Base-by-base conservation (phyloP, 768 basidiomycete genomes). In the Russula sp. region DNA sequence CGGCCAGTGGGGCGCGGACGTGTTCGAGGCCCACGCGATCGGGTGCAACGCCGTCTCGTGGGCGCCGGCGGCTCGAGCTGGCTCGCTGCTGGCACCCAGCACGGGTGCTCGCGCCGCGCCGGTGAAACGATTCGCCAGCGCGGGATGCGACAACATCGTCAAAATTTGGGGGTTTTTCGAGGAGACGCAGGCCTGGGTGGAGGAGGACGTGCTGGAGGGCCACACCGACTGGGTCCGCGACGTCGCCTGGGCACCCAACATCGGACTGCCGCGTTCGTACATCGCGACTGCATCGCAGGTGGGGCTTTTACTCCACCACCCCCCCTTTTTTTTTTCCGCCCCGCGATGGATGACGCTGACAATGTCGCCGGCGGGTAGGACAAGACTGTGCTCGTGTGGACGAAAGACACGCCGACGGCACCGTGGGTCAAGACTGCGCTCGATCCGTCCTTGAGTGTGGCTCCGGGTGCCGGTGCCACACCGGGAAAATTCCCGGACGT, bases 191-290 rank as follows among this genome's bases (percentile, higher is more conserved):
- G 84, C 89, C 8, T 98, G 95, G 94, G 80, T 83, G 14, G 91
- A 93, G 69, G 95, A 94, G 73, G 94, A 96, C 70, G 84, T 81
- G 0, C 83, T 99, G 27, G 90, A 92, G 55, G 94, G 93, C 0
- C 96, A 99, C 74, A 83, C 88, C 0, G 96, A 99, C 74, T 99
- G 96, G 96, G 95, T 99, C 22, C 82, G 96, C 52, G 96, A 98
- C 72, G 95, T 98, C n/a, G 92, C 96, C 0, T 98, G 95, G 94
- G 95, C 95, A 1, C 96, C 97, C 0, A 97, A 93, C 68, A 95
- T 98, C 66, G 97, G 97, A 0, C 80, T 98, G 16, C 93, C 96
- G 0, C 83, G 94, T 65, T 89, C 87, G 71, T 98, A 98, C 75
- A 92, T 99, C 65, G 97, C 97, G 6, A 95, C 94, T 2, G 94